Evolutionary conservation across 768 basidiomycete species (phyloP), one percentile per base, ranked within the genome.

Genomic region (Phylloporus arenicola): DNA sequence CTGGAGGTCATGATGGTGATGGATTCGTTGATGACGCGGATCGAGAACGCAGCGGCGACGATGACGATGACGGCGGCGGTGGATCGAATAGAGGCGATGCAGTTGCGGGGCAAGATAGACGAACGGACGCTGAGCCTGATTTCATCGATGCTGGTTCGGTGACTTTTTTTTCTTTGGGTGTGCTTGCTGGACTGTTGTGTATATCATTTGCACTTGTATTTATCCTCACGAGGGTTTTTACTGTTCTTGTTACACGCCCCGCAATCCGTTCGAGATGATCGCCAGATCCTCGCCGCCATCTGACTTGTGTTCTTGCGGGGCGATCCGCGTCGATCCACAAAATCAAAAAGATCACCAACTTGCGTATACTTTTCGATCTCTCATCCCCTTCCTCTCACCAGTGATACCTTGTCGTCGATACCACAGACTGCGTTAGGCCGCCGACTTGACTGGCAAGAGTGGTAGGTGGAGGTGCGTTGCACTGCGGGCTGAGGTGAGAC

Each of bases 1-100:
- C 67, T 75, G 16, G 88, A 94, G 51, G 68, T 93, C 46, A 78
- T 83, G 68, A 68, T 78, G 52, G 69, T 90, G n/a, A 73, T 96
- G 29, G 87, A 92, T 57, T 88, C 84, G 12, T 63, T 95, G 45
- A 74, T 85, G 27, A 70, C 80, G 8, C 76, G 93, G 38, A 82
- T 93, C 47, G 84, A 89, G 63, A 92, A 93, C 62, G 79, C 86
- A 3, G 68, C 82, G 24, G 63, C 70, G 31, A 62, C 72, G 39
- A 61, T 68, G 44, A 35, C 55, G 19, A 30, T 58, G 50, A 14
- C 38, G 33, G 37, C 39, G 41, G 5, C 55, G 45, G 45, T 33
- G 22, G 56, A 60, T 9, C 53, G 55, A 2, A 46, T 77, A 48
- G 56, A 64, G 45, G 64, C 66, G n/a, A 56, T 75, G 53, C 60